Base-by-base conservation (phyloP, 108 stramenopile genomes). In the Mayamaea pseudoterrestris region DNA sequence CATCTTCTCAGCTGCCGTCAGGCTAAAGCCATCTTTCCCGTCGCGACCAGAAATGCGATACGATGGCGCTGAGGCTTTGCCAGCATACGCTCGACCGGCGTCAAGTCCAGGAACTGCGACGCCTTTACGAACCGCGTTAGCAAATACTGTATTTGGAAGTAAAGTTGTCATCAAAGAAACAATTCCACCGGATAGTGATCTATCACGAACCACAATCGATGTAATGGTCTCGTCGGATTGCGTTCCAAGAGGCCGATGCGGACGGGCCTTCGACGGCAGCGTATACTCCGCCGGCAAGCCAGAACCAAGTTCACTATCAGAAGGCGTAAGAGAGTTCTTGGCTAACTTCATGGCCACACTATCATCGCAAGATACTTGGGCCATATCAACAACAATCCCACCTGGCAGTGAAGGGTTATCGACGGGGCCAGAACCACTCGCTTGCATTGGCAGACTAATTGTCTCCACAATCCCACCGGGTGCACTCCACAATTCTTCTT, bases 391-490 rank as follows among this genome's bases (percentile, higher is more conserved):
- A 4, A 85, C 77, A 20, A 67, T 51, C 13, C 90, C 90, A 24
- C 90, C 90, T 9, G 78, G 71, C 11, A 13, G 24, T 36, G 37
- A 39, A n/a, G n/a, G n/a, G n/a, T n/a, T n/a, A n/a, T n/a, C n/a
- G n/a, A n/a, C n/a, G n/a, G n/a, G n/a, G n/a, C n/a, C n/a, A n/a
- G n/a, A n/a, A 11, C 57, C 57, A 14, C 44, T 20, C n/a, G n/a
- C n/a, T n/a, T n/a, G n/a, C 66, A 76, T 69, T 21, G 80, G 88
- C n/a, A 79, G 56, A 20, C 77, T 76, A 14, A 79, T 55, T 22
- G 55, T 44, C 57, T 90, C 88, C 39, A 69, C 70, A 23, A 90
- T 61, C 17, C 88, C 88, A 17, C 81, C 79, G 3, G 80, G 67
- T 34, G 57, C 40, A n/a, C n/a, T n/a, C n/a, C n/a, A n/a, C n/a